A percentile compares a stretch with the other conserved stretches of the same genome.
Conservation (phyloP, 192 early-diverging fungal genomes). For the Coemansia umbellata region DNA sequence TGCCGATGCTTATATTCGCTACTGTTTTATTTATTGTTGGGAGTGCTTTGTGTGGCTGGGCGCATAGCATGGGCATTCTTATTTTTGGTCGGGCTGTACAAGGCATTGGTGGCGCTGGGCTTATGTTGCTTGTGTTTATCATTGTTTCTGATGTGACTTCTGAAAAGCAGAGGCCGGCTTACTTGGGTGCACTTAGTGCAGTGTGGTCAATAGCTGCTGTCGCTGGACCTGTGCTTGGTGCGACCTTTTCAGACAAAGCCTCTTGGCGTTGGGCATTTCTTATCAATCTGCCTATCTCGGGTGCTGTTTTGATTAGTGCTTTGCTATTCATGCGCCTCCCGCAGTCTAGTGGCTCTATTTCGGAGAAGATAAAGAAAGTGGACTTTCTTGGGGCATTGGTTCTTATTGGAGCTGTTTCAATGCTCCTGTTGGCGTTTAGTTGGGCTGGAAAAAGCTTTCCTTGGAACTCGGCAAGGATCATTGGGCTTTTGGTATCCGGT, state of each 20-base stretch:
- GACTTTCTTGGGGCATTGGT: constrained; percentile 59
- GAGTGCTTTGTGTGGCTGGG: constrained; percentile 52
- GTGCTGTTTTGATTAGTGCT: constrained; percentile 26
- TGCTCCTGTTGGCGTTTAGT: constrained; percentile 56
- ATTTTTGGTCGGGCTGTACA: constrained; percentile 64
- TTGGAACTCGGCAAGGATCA: constrained; percentile 56
- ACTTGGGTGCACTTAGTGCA: constrained; percentile 50
- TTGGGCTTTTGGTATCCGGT: constrained; percentile 54
- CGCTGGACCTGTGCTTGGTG: constrained; percentile 65
- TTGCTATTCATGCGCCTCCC: constrained; percentile 55
- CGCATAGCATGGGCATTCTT: constrained; percentile 59
- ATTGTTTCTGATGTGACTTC: constrained; percentile 63
- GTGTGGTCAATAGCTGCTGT: constrained; percentile 61
- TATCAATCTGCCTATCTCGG: constrained; percentile 52
- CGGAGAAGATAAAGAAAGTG: constrained; percentile 55
- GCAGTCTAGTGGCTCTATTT: constrained; percentile 35
- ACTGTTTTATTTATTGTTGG: constrained; percentile 53
- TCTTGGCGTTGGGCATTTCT: constrained; percentile 69
- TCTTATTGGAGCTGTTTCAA: constrained; percentile 49
- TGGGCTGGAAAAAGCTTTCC: constrained; percentile 62
- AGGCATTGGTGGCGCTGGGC: constrained; percentile 64
- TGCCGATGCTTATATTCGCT: constrained; percentile 53
- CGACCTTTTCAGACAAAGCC: constrained; percentile 62
- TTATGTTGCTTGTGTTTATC: constrained; percentile 59
- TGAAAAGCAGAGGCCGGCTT: constrained; percentile 24